Conservation (phyloP, 2,329 filamentous ascomycete genomes). For the Keithomyces neogunnii region DNA sequence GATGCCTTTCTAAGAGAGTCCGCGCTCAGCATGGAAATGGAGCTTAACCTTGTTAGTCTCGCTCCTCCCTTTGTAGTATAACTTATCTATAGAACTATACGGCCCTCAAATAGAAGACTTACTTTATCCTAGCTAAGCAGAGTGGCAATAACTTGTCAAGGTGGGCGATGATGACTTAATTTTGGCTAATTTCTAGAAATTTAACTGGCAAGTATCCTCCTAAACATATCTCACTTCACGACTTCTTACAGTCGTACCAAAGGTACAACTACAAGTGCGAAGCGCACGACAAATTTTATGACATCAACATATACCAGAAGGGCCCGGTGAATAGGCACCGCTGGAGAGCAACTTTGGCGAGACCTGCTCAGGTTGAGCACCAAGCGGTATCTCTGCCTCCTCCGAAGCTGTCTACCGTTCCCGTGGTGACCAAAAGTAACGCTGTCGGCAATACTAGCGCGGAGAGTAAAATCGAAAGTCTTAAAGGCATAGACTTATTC, state of each 20-base stretch:
- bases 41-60: neutral
- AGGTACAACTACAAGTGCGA: slow-evolving; percentile 38
- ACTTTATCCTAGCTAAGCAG: slow-evolving; percentile 23
- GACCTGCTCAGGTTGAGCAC: slow-evolving; percentile 20
- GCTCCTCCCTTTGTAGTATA: slow-evolving; percentile 25
- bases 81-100: slow-evolving; percentile 36
- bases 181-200: slow-evolving; percentile 32
- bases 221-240: neutral
- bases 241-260: neutral
- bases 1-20: slow-evolving; percentile 16
- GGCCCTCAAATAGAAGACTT: slow-evolving; percentile 32
- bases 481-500: too few relatives aligned
- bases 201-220: slow-evolving; percentile 29
- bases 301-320: slow-evolving; percentile 40
- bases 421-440: too few relatives aligned
- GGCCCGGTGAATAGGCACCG: slow-evolving; percentile 35
- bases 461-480: too few relatives aligned
- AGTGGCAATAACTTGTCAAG: slow-evolving; percentile 18
- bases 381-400: too few relatives aligned
- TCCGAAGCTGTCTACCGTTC: too few relatives aligned
- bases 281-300: slow-evolving; percentile 37
- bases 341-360: slow-evolving; percentile 33
- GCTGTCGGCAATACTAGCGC: too few relatives aligned
- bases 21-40: slow-evolving; percentile 1
- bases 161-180: slow-evolving; percentile 28